phyloP scores from a whole-genome alignment of 2,329 filamentous ascomycete species.

The Rosellinia necatrix region DNA sequence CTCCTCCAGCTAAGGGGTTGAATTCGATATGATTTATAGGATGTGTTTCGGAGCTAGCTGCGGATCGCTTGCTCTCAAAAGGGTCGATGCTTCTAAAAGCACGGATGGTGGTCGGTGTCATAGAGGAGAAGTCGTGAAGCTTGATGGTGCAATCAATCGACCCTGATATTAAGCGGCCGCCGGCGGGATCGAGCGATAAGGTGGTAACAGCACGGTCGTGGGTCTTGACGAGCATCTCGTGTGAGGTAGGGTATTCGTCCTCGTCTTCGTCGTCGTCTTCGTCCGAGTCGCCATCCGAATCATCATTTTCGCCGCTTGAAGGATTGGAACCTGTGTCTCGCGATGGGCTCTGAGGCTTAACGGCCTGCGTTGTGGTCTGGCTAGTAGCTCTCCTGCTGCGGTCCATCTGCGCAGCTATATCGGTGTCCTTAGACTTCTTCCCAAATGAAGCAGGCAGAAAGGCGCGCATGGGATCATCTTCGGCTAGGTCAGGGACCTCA shows the following conservation, averaged over 20 bases:
- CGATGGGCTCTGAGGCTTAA: conserved; percentile 39
- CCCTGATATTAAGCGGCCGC: conserved; percentile 83
- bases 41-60: conserved; percentile 77
- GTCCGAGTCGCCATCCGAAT: conserved; percentile 59
- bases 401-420: conserved; percentile 81
- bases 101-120: conserved; percentile 92
- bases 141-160: conserved; percentile 92
- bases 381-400: conserved; percentile 68
- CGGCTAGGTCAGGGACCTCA: conserved; percentile 57
- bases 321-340: conserved; percentile 35
- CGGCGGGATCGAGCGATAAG: conserved; percentile 81
- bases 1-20: conserved; percentile 77
- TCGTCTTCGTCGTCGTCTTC: conserved; percentile 66
- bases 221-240: conserved; percentile 90
- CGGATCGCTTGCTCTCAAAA: conserved; percentile 72
- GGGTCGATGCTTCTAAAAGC: conserved; percentile 94
- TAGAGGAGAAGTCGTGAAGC: conserved; percentile 91
- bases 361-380: conserved; percentile 38
- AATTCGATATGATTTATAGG: conserved; percentile 86
- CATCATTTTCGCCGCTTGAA: conserved; percentile 47
- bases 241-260: conserved; percentile 89
- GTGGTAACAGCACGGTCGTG: conserved; percentile 88
- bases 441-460: conserved; percentile 86
- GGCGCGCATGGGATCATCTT: conserved; percentile 72
- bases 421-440: conserved; percentile 73